Percentiles rank a stretch among this genome's conserved stretches.
Conservation (phyloP, 805 yeast genomes). For the Starmerella cellae region DNA sequence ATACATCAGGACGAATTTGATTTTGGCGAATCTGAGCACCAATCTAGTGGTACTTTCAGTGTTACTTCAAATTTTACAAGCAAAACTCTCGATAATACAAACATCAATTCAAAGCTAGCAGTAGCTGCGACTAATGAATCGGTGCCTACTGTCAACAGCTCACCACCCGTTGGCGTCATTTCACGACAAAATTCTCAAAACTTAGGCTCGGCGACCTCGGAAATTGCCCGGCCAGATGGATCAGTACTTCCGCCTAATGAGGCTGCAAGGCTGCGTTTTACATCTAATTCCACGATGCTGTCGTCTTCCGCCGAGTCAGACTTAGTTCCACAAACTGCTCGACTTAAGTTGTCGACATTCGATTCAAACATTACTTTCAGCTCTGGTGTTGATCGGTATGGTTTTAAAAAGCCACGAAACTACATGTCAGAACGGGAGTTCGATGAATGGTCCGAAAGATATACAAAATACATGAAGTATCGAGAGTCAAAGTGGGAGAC, state of each 20-base stretch:
- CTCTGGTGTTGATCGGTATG: slow-evolving; percentile 52
- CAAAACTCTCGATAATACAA: background rate
- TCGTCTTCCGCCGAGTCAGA: background rate
- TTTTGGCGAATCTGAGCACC: slow-evolving; percentile 3
- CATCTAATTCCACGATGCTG: background rate
- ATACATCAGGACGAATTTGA: slow-evolving; percentile 3
- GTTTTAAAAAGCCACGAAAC: slow-evolving; percentile 58
- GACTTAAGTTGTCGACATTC: slow-evolving; percentile 1
- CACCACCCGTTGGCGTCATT: too few species aligned
- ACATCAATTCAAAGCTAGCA: background rate
- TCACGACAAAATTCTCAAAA: too few species aligned
- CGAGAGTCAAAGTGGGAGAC: slow-evolving; percentile 67
- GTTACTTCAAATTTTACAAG: background rate
- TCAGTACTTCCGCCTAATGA: background rate
- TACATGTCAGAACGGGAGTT: slow-evolving; percentile 44
- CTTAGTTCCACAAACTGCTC: background rate
- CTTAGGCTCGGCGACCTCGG: background rate
- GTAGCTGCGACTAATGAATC: too few species aligned
- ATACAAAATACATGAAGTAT: slow-evolving; percentile 47
- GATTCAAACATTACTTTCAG: slow-evolving; percentile 15
- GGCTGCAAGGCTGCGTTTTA: slow-evolving; percentile 4
- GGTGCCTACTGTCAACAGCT: too few species aligned
- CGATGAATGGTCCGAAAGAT: slow-evolving; percentile 62
- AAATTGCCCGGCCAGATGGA: background rate
- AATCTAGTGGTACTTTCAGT: background rate